Percentiles rank a stretch among this genome's conserved stretches.
Evolutionary conservation across 768 basidiomycete species (phyloP).

Genomic region (Tylopilus subfusipes): DNA sequence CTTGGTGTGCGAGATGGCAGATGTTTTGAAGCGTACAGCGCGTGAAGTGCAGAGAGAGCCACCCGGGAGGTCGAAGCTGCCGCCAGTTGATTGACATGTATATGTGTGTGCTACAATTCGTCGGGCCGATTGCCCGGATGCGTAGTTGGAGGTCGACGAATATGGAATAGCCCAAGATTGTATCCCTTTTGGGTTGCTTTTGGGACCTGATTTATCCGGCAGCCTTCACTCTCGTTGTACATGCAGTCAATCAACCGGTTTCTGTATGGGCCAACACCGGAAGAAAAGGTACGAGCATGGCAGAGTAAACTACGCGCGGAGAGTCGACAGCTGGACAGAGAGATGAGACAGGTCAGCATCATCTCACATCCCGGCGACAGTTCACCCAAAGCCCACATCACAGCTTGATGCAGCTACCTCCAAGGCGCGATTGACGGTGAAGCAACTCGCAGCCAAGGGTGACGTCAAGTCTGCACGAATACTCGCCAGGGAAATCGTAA

Average conservation of each 20-base stretch:
- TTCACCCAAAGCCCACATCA: slow-evolving; percentile 12
- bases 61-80: not conserved
- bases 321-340: slow-evolving; percentile 80
- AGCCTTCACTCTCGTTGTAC: slow-evolving; percentile 9
- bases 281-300: slow-evolving; percentile 92
- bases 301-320: slow-evolving; percentile 82
- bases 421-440: slow-evolving; percentile 77
- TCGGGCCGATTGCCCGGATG: not conserved
- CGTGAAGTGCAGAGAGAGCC: not conserved
- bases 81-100: not conserved
- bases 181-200: slow-evolving; percentile 19
- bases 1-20: not conserved
- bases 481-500: slow-evolving; percentile 89
- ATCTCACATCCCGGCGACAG: slow-evolving; percentile 7
- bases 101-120: too few species aligned
- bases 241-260: slow-evolving; percentile 92
- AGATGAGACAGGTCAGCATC: slow-evolving; percentile 86
- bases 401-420: slow-evolving; percentile 80
- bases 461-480: slow-evolving; percentile 92
- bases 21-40: too few species aligned
- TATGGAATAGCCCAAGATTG: not conserved
- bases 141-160: not conserved
- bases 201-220: slow-evolving; percentile 5
- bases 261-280: slow-evolving; percentile 93
- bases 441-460: slow-evolving; percentile 85